phyloP scores from a whole-genome alignment of 1,139 yeast genomes.

The Pichia sp. region DNA sequence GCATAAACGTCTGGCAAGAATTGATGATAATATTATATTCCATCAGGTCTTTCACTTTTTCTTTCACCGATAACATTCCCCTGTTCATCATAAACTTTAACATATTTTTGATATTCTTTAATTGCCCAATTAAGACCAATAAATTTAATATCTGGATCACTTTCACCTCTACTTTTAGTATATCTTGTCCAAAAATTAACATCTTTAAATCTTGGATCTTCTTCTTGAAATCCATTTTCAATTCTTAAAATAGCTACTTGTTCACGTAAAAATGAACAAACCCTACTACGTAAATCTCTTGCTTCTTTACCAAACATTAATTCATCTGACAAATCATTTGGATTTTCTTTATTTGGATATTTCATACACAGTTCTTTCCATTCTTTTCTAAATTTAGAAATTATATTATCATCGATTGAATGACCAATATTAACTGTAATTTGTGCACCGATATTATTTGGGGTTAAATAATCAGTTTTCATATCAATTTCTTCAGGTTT shows the following conservation, averaged over 20 bases:
- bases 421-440: constrained; percentile 69
- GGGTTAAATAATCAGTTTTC: constrained; percentile 38
- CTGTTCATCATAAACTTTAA: constrained; percentile 32
- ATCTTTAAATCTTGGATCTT: constrained; percentile 56
- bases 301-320: constrained; percentile 62
- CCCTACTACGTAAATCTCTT: constrained; percentile 53
- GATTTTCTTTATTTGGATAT: constrained; percentile 40
- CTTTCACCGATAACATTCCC: constrained; percentile 26
- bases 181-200: constrained; percentile 69
- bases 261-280: constrained; percentile 64
- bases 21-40: constrained; percentile 1
- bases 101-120: constrained; percentile 55
- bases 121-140: constrained; percentile 80
- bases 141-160: constrained; percentile 62
- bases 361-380: constrained; percentile 63
- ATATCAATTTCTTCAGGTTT: constrained; percentile 71
- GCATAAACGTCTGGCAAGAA: neutral
- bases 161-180: constrained; percentile 57
- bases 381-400: constrained; percentile 53
- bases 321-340: constrained; percentile 55
- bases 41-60: constrained; percentile 18
- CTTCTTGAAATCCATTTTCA: constrained; percentile 46
- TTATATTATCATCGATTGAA: constrained; percentile 55
- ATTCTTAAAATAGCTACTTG: constrained; percentile 57
- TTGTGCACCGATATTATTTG: constrained; percentile 61